Conservation (phyloP, 331 rosid species). For the Malus hybrid region DNA sequence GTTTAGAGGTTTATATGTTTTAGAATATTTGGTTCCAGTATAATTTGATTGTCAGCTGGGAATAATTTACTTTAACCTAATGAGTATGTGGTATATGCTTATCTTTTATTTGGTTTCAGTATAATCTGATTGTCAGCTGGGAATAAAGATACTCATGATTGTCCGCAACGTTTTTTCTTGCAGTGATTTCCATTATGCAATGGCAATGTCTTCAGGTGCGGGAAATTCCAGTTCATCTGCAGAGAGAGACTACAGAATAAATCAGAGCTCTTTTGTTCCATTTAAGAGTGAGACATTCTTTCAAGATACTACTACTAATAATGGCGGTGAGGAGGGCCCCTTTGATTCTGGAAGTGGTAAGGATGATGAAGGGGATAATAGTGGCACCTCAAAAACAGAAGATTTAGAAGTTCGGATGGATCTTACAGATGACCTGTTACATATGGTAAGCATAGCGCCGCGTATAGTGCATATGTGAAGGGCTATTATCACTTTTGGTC, state of each 20-base stretch:
- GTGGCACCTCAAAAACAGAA: constrained; percentile 39
- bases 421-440: constrained; percentile 91
- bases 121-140: background rate
- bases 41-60: background rate
- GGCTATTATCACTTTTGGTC: background rate
- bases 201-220: constrained; percentile 33
- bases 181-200: constrained; percentile 51
- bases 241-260: constrained; percentile 34
- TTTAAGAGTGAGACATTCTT: constrained; percentile 32
- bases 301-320: constrained; percentile 32
- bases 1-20: background rate
- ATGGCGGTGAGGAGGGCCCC: constrained; percentile 27
- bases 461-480: background rate
- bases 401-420: constrained; percentile 83
- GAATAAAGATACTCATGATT: background rate
- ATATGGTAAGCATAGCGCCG: constrained; percentile 53
- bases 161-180: constrained; percentile 8
- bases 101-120: background rate
- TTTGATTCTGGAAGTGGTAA: constrained; percentile 34
- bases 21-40: background rate
- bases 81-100: background rate
- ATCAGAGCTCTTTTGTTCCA: constrained; percentile 27
- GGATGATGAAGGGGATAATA: constrained; percentile 41
- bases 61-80: background rate
- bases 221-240: constrained; percentile 43